phyloP scores from a whole-genome alignment of 2,329 filamentous ascomycete genomes.

The Daldinia sp. region DNA sequence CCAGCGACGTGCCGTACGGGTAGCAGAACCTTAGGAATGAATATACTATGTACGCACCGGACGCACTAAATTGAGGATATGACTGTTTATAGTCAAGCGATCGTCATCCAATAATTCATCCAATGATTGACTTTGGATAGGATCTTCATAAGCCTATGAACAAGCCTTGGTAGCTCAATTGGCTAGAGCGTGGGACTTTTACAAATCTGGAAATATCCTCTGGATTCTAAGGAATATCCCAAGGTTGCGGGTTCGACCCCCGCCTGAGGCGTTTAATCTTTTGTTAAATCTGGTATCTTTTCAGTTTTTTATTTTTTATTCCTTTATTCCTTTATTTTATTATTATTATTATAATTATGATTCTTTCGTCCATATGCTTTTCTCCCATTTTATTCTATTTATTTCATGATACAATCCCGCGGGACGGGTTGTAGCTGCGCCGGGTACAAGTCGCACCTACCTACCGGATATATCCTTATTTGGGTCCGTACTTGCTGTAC shows the following conservation, averaged over 20 bases:
- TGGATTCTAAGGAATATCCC: slow-evolving; percentile 42
- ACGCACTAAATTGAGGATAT: too few relatives aligned
- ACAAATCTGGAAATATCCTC: neutral
- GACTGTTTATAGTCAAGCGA: neutral
- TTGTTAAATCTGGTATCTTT: neutral
- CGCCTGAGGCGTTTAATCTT: slow-evolving; percentile 45
- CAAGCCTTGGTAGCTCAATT: slow-evolving; percentile 42
- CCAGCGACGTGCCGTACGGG: too few relatives aligned
- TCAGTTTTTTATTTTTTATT: too few relatives aligned
- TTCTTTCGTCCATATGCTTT: too few relatives aligned
- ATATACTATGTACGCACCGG: too few relatives aligned
- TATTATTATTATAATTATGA: neutral
- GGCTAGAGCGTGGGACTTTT: slow-evolving; percentile 45
- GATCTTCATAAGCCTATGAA: neutral
- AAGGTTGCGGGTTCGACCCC: slow-evolving; percentile 52
- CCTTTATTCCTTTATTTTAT: too few relatives aligned
- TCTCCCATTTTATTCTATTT: too few relatives aligned
- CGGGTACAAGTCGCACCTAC: neutral
- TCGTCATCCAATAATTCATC: neutral
- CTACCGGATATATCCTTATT: neutral
- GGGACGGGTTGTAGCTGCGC: neutral
- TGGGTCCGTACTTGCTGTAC: neutral
- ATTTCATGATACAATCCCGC: too few relatives aligned
- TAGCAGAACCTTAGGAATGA: too few relatives aligned
- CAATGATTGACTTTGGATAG: neutral